Percentiles rank a stretch among this genome's conserved stretches.
Conservation (phyloP, 352 stramenopile species). For the Globisporangium cylindrosporum region DNA sequence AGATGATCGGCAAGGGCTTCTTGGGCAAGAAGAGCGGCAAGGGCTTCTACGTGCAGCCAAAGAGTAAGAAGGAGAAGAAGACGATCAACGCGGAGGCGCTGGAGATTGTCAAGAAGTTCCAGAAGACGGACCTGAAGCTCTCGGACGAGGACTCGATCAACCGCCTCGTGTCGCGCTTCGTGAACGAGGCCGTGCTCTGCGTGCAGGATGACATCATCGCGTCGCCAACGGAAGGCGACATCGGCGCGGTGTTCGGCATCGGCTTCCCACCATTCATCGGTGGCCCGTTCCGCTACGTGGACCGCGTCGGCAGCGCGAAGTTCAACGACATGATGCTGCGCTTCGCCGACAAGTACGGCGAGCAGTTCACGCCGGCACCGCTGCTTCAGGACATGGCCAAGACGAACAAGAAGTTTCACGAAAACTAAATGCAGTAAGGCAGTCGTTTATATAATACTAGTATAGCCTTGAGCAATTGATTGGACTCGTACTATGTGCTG, state of each 20-base stretch:
- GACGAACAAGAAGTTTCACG: conserved; percentile 97
- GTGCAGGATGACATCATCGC: conserved; percentile 98
- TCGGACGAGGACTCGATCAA: conserved; percentile 89
- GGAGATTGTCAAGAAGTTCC: conserved; percentile 78
- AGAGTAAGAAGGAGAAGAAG: conserved; percentile 91
- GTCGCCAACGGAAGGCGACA: conserved; percentile 95
- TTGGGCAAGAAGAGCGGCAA: conserved; percentile 96
- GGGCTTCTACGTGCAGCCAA: conserved; percentile 97
- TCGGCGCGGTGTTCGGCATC: conserved; percentile 98
- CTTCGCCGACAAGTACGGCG: conserved; percentile 94
- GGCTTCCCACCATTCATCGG: conserved; percentile 98
- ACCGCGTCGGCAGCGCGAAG: conserved; percentile 91
- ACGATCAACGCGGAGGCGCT: conserved; percentile 86
- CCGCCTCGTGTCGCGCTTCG: conserved; percentile 93
- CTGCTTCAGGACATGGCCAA: conserved; percentile 97
- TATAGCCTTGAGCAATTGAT: conserved; percentile 2
- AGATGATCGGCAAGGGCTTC: conserved; percentile 96
- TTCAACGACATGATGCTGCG: conserved; percentile 96
- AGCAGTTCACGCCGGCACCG: conserved; percentile 95
- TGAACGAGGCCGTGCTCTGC: conserved; percentile 97
- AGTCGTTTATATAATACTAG: conserved; percentile 12
- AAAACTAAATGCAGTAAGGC: conserved; percentile 34
- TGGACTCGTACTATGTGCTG: neutral
- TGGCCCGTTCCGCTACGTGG: conserved; percentile 96
- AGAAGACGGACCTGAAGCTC: conserved; percentile 75